Evolutionary conservation across 257 asterid genomes (phyloP).

Genomic region (Gardenia jasminoides): DNA sequence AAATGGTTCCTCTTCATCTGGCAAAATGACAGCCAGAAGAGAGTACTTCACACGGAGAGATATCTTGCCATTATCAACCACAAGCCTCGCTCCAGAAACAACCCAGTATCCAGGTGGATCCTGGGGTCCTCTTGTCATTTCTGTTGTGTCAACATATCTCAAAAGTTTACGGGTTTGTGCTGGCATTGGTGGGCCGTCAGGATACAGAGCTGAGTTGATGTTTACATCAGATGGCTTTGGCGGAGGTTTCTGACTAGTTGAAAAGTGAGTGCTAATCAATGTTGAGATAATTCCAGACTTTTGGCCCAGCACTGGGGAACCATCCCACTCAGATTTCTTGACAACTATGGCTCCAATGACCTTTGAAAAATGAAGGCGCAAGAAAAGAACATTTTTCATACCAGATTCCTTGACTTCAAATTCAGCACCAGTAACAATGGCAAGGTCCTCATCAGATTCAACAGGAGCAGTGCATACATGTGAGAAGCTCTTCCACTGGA

Average conservation of each 20-base stretch:
- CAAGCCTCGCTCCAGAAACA: conserved; percentile 76
- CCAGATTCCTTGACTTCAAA: conserved; percentile 66
- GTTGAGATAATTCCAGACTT: conserved; percentile 72
- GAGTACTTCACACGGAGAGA: conserved; percentile 71
- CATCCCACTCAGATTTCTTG: conserved; percentile 74
- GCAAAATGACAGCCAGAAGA: conserved; percentile 46
- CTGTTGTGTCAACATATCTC: conserved; percentile 64
- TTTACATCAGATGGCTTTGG: conserved; percentile 63
- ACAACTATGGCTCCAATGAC: conserved; percentile 57
- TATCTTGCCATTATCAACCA: conserved; percentile 59
- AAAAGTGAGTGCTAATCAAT: conserved; percentile 51
- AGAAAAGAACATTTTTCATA: conserved; percentile 57
- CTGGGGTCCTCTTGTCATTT: conserved; percentile 79
- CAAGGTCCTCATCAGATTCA: conserved; percentile 62
- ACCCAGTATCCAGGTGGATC: conserved; percentile 79
- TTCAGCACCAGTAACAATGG: conserved; percentile 65
- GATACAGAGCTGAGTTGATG: conserved; percentile 68
- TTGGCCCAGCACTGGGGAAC: conserved; percentile 56
- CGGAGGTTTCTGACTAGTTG: conserved; percentile 50
- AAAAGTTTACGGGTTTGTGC: conserved; percentile 62
- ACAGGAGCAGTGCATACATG: conserved; percentile 71
- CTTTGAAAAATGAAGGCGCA: conserved; percentile 55
- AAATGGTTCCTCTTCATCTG: conserved; percentile 46
- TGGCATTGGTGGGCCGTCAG: conserved; percentile 69
- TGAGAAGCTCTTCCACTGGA: conserved; percentile 73